phyloP scores from a whole-genome alignment of 345 rosid species.

The Ceriops zippeliana region DNA sequence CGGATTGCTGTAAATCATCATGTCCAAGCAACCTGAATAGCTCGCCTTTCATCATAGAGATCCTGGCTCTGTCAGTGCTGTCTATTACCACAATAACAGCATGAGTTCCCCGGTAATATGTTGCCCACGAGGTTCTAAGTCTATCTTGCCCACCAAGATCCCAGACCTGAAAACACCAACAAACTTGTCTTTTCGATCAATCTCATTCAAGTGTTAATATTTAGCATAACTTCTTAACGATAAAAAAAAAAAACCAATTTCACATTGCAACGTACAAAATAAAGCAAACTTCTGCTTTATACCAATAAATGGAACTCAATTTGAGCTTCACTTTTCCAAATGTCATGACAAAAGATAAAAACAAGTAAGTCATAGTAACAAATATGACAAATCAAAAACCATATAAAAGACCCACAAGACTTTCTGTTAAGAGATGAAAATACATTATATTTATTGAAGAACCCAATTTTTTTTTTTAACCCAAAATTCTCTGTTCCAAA shows the following conservation, averaged over 20 bases:
- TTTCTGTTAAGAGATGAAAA: background rate
- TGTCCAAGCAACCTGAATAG: slow-evolving; percentile 76
- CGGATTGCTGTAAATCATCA: slow-evolving; percentile 67
- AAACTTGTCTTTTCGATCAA: background rate
- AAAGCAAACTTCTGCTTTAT: background rate
- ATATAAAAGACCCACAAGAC: background rate
- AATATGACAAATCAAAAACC: background rate
- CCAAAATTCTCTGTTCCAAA: background rate
- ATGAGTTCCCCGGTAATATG: slow-evolving; percentile 90
- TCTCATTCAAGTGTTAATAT: background rate
- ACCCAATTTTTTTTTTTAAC: background rate
- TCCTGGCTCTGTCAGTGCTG: slow-evolving; percentile 91
- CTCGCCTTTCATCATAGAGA: slow-evolving; percentile 84
- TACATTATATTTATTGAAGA: background rate
- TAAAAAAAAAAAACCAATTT: background rate
- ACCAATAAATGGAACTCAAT: background rate
- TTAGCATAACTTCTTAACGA: no score
- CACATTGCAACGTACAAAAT: background rate
- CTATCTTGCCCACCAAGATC: slow-evolving; percentile 98
- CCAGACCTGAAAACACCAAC: slow-evolving; percentile 58
- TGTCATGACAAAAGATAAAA: background rate
- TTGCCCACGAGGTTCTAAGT: slow-evolving; percentile 91
- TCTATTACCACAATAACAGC: slow-evolving; percentile 82
- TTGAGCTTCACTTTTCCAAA: background rate
- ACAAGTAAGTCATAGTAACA: background rate